phyloP scores from a whole-genome alignment of 805 yeast genomes.

The Saccharomyces jurei region DNA sequence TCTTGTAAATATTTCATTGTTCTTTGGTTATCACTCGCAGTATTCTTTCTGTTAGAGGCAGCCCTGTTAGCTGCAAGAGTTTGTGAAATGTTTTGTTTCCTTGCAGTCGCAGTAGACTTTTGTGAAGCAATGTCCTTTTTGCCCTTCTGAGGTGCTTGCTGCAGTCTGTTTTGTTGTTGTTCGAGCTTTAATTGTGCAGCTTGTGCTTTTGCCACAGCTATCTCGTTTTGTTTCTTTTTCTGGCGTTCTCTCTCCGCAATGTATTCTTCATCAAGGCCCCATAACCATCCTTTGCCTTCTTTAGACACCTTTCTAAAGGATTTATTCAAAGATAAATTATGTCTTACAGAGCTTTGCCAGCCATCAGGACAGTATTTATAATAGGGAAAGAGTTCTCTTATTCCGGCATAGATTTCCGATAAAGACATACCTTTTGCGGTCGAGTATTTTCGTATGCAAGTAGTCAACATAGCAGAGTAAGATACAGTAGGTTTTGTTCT shows the following conservation, averaged over 20 bases:
- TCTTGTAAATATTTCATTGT: constrained; percentile 80
- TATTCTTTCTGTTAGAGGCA: constrained; percentile 14
- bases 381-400: constrained; percentile 82
- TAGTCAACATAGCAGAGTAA: constrained; percentile 71
- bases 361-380: constrained; percentile 93
- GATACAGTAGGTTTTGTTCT: constrained; percentile 78
- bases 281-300: constrained; percentile 90
- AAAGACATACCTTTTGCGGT: constrained; percentile 69
- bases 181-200: constrained; percentile 47
- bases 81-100: constrained; percentile 31
- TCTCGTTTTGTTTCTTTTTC: constrained; percentile 58
- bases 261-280: constrained; percentile 85
- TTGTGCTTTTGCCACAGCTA: constrained; percentile 51
- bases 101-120: constrained; percentile 4
- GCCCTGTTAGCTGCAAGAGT: constrained; percentile 28
- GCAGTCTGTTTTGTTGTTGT: constrained; percentile 38
- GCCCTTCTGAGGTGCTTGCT: constrained; percentile 23
- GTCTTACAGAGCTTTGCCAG: constrained; percentile 93
- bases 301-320: constrained; percentile 74
- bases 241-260: constrained; percentile 73
- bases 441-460: constrained; percentile 62
- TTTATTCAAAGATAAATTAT: constrained; percentile 78
- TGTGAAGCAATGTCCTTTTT: constrained; percentile 20
- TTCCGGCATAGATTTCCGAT: constrained; percentile 79
- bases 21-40: constrained; percentile 36